A percentile compares a stretch with the other conserved stretches of the same genome.
Evolutionary conservation across 257 asterid species (phyloP).

Genomic region (Paraleonurus japonicus): DNA sequence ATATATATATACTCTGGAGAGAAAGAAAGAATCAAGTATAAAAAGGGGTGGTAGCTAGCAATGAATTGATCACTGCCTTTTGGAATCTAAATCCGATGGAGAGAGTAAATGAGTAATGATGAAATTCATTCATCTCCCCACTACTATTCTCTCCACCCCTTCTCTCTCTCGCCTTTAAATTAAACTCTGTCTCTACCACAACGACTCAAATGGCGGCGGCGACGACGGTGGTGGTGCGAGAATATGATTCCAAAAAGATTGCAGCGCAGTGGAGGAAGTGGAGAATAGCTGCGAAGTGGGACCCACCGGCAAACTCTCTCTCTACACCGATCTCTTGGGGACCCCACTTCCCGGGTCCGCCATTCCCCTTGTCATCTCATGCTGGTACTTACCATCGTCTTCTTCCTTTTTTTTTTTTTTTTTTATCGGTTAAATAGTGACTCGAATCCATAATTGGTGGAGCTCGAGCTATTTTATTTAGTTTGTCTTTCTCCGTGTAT

Average conservation of each 20-base stretch:
- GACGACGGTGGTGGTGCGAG: conserved; percentile 64
- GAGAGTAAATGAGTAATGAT: not conserved
- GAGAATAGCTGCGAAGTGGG: conserved; percentile 85
- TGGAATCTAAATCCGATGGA: not conserved
- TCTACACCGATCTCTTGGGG: conserved; percentile 82
- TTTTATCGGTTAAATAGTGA: too few relatives aligned
- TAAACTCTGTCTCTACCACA: too few relatives aligned
- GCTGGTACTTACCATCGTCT: conserved; percentile 40
- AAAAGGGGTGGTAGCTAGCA: not conserved
- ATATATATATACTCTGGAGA: too few relatives aligned
- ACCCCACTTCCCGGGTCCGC: conserved; percentile 91
- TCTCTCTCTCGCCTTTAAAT: too few relatives aligned
- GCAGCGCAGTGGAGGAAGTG: conserved; percentile 61
- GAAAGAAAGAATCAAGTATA: not conserved
- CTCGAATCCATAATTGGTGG: too few relatives aligned
- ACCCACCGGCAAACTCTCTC: conserved; percentile 63
- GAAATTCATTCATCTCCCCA: not conserved
- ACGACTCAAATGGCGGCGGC: too few relatives aligned
- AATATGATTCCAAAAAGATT: conserved; percentile 60
- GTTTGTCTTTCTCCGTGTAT: too few relatives aligned
- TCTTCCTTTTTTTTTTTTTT: not conserved
- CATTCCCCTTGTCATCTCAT: conserved; percentile 83
- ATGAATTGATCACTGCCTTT: not conserved
- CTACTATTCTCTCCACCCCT: not conserved
- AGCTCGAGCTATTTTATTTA: too few relatives aligned